phyloP scores from a whole-genome alignment of 306 rosid species.

The Medicago lupulina region DNA sequence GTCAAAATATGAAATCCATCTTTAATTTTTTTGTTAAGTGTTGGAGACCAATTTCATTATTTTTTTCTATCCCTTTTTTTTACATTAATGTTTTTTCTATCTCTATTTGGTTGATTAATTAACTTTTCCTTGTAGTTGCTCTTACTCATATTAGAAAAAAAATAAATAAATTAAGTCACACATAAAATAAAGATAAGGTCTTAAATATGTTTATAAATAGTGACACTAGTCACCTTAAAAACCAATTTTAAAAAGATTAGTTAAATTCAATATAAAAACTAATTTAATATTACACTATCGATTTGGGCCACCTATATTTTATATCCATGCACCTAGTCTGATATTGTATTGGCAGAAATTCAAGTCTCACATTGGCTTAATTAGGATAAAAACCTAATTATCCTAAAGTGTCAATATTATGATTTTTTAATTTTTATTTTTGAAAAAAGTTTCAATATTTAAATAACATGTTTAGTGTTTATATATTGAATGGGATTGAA shows the following conservation, averaged over 20 bases:
- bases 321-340: too few species aligned
- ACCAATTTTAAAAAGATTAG: too few species aligned
- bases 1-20: background rate
- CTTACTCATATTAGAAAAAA: too few species aligned
- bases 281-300: too few species aligned
- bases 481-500: slow-evolving; percentile 4
- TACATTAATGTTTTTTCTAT: background rate
- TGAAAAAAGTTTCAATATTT: background rate
- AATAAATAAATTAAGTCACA: too few species aligned
- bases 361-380: too few species aligned
- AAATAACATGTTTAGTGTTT: background rate
- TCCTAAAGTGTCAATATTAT: background rate
- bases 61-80: background rate
- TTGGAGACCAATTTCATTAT: background rate
- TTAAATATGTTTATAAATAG: too few species aligned
- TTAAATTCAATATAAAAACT: too few species aligned
- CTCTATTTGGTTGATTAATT: background rate
- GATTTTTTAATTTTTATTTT: background rate
- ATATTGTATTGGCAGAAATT: too few species aligned
- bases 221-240: background rate
- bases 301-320: too few species aligned
- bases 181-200: background rate
- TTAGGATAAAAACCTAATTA: background rate
- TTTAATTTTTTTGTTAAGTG: background rate
- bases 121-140: too few species aligned